phyloP scores from a whole-genome alignment of 768 basidiomycete species.

The Suillus occidentalis region DNA sequence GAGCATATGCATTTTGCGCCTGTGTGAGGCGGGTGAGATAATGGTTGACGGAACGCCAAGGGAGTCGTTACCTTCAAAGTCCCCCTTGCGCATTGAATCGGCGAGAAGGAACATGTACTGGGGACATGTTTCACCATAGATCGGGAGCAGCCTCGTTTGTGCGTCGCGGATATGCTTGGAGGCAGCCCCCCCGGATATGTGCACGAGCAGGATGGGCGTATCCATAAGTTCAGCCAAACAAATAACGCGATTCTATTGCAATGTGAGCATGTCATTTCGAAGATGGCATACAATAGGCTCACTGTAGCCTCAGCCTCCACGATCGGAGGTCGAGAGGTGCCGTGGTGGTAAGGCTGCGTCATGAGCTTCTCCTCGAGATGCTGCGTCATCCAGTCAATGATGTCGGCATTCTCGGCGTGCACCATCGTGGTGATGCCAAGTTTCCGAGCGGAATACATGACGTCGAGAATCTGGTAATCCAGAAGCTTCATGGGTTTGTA shows the following conservation, averaged over 20 bases:
- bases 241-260: constrained; percentile 15
- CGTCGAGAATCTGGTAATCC: constrained; percentile 34
- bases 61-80: constrained; percentile 15
- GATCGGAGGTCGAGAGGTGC: constrained; percentile 21
- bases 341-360: constrained; percentile 21
- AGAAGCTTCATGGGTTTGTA: constrained; percentile 33
- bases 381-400: constrained; percentile 22
- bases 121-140: constrained; percentile 23
- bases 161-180: constrained; percentile 17
- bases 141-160: constrained; percentile 20
- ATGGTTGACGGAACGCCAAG: no score
- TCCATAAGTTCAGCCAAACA: constrained; percentile 21
- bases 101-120: constrained; percentile 19
- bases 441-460: constrained; percentile 29
- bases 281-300: not conserved
- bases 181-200: constrained; percentile 15
- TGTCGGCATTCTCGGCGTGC: constrained; percentile 19
- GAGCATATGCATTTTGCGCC: constrained; percentile 20
- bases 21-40: not conserved
- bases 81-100: constrained; percentile 16
- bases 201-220: constrained; percentile 19
- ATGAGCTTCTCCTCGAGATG: constrained; percentile 16
- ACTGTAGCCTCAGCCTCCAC: constrained; percentile 19
- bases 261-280: not conserved
- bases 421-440: constrained; percentile 21